These are phyloP conservation scores for Inga oerstediana DNA, from an alignment of 306 rosid genomes.

Conservation along the genomic window DNA sequence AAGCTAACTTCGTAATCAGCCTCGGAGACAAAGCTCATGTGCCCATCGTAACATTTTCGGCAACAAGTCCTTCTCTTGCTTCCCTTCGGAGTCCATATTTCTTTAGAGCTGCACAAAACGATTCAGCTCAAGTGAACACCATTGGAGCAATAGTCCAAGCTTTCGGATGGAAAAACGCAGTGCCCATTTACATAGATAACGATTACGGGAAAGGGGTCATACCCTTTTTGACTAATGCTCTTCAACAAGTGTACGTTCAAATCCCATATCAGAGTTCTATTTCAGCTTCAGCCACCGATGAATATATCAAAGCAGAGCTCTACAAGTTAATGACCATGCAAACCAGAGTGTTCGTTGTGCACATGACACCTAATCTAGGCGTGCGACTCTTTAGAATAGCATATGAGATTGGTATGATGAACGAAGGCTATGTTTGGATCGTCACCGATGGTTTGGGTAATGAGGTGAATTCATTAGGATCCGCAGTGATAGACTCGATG, in stretches of 20 bases:
- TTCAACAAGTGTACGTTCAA: slow-evolving; percentile 37
- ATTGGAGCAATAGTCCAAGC: slow-evolving; percentile 46
- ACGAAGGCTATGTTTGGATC: slow-evolving; percentile 59
- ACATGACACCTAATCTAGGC: slow-evolving; percentile 39
- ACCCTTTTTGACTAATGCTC: slow-evolving; percentile 45
- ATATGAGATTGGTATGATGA: slow-evolving; percentile 56
- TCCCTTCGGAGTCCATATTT: slow-evolving; percentile 49
- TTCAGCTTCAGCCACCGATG: slow-evolving; percentile 36
- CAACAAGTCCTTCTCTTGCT: slow-evolving; percentile 56
- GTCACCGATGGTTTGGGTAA: slow-evolving; percentile 39
- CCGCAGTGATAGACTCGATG: slow-evolving; percentile 41
- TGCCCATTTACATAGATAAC: slow-evolving; percentile 51
- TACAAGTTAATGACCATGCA: slow-evolving; percentile 49
- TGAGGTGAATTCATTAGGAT: slow-evolving; percentile 6
- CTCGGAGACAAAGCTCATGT: slow-evolving; percentile 54
- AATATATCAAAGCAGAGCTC: slow-evolving; percentile 42
- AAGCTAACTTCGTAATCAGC: slow-evolving; percentile 52
- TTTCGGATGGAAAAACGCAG: slow-evolving; percentile 53
- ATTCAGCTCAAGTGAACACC: slow-evolving; percentile 48
- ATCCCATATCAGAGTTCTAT: slow-evolving; percentile 46
- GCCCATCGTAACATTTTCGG: slow-evolving; percentile 58
- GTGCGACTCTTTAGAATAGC: slow-evolving; percentile 48
- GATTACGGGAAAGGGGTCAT: slow-evolving; percentile 50
- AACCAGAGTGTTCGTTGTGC: slow-evolving; percentile 60
- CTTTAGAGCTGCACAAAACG: slow-evolving; percentile 47